Evolutionary conservation across 2,329 filamentous ascomycete genomes (phyloP).

Genomic region (Aotearoamyces nothofagi): DNA sequence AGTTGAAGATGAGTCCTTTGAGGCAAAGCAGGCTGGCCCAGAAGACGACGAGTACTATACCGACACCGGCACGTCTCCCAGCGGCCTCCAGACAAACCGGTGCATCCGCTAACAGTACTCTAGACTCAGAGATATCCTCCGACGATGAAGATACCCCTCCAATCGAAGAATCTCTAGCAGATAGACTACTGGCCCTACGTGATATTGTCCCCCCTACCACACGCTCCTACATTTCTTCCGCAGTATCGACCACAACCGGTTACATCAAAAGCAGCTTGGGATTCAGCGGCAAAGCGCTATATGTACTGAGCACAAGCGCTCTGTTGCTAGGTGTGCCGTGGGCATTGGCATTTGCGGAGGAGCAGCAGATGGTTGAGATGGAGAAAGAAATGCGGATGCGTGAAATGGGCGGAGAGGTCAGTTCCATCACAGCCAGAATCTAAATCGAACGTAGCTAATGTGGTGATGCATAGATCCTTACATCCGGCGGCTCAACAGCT

Average conservation of each 20-base stretch:
- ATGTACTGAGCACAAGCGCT: constrained; percentile 80
- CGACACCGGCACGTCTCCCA: constrained; percentile 57
- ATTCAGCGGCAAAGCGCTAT: constrained; percentile 75
- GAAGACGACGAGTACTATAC: constrained; percentile 66
- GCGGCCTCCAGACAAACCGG: constrained; percentile 1
- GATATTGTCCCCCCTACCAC: constrained; percentile 64
- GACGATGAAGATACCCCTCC: constrained; percentile 54
- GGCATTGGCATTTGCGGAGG: constrained; percentile 83
- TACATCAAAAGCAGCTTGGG: constrained; percentile 45
- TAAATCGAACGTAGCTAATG: neutral
- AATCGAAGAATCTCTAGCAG: constrained; percentile 42
- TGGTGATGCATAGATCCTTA: neutral
- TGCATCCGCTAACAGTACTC: constrained; percentile 6
- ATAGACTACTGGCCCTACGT: constrained; percentile 57
- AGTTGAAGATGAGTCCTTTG: constrained; percentile 92
- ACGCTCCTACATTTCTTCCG: constrained; percentile 51
- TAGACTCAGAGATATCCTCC: constrained; percentile 74
- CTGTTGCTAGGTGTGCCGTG: constrained; percentile 86
- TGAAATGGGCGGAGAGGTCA: constrained; percentile 70
- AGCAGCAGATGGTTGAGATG: constrained; percentile 95
- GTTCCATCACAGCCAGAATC: constrained; percentile 3
- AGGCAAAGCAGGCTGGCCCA: constrained; percentile 51
- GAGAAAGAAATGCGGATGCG: constrained; percentile 96
- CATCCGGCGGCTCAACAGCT: neutral
- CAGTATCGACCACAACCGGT: constrained; percentile 34